Conservation (phyloP, 1,139 yeast genomes). For the Hemisphaericaspora xylanilytica region DNA sequence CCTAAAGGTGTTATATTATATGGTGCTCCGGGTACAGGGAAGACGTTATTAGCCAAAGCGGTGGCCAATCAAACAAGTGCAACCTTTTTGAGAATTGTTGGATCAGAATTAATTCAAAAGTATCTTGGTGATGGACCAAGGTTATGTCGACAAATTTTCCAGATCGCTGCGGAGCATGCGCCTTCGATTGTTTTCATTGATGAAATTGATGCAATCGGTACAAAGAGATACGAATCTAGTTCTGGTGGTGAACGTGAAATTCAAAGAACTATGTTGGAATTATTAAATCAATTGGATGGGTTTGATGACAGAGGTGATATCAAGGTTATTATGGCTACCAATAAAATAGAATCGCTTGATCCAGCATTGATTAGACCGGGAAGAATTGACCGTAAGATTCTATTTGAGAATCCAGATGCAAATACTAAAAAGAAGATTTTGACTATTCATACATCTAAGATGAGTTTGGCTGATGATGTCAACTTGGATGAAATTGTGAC, state of each 20-base stretch:
- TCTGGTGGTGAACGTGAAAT: slow-evolving; percentile 98
- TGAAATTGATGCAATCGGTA: slow-evolving; percentile 98
- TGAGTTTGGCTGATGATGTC: slow-evolving; percentile 87
- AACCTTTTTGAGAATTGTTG: slow-evolving; percentile 92
- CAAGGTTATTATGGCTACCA: slow-evolving; percentile 98
- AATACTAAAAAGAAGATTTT: slow-evolving; percentile 91
- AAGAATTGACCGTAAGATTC: slow-evolving; percentile 94
- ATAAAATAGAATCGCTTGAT: slow-evolving; percentile 90
- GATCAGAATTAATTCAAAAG: slow-evolving; percentile 95
- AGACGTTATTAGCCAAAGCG: slow-evolving; percentile 94
- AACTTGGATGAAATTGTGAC: slow-evolving; percentile 87
- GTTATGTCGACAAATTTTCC: slow-evolving; percentile 90
- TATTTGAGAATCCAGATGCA: slow-evolving; percentile 95
- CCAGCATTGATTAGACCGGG: slow-evolving; percentile 99
- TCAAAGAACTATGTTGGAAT: slow-evolving; percentile 97
- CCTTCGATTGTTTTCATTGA: slow-evolving; percentile 98
- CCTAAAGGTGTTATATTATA: slow-evolving; percentile 98
- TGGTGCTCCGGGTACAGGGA: slow-evolving; percentile 99
- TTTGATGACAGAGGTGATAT: slow-evolving; percentile 98
- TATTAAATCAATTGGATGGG: slow-evolving; percentile 95
- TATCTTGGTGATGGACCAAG: slow-evolving; percentile 98
- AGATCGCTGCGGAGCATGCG: slow-evolving; percentile 95
- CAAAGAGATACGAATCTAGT: slow-evolving; percentile 92
- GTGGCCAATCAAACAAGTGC: slow-evolving; percentile 98
- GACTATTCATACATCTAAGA: slow-evolving; percentile 89